phyloP scores from a whole-genome alignment of 768 basidiomycete genomes.

The Rhodotorula graminis region DNA sequence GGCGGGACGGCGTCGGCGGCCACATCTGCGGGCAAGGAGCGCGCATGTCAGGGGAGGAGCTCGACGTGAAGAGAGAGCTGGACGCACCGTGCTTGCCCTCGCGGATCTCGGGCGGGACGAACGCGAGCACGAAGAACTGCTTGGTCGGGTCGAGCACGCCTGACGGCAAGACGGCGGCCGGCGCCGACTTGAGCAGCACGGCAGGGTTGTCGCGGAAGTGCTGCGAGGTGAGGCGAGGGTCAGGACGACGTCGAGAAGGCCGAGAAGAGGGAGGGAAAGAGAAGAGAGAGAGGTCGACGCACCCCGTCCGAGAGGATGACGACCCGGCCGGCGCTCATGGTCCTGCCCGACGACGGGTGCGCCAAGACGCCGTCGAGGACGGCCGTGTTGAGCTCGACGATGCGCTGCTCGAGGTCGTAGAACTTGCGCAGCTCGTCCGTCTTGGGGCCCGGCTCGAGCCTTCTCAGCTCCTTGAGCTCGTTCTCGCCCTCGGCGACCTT shows the following conservation, averaged over 20 bases:
- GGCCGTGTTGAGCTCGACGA: conserved; percentile 60
- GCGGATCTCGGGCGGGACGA: conserved; percentile 33
- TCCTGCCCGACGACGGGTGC: conserved; percentile 64
- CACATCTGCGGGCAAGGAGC: conserved; percentile 52
- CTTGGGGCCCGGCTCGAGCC: conserved; percentile 30
- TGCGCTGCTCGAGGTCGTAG: conserved; percentile 66
- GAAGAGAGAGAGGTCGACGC: conserved; percentile 43
- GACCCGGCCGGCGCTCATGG: conserved; percentile 68
- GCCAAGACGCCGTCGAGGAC: conserved; percentile 60
- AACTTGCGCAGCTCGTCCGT: conserved; percentile 64
- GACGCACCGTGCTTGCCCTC: conserved; percentile 12
- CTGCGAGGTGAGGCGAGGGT: background rate
- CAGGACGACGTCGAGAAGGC: background rate
- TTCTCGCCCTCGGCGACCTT: conserved; percentile 60
- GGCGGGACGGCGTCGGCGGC: conserved; percentile 62
- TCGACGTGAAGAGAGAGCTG: background rate
- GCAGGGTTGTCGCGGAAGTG: conserved; percentile 38
- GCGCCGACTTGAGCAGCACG: conserved; percentile 38
- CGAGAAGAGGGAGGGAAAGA: too few species aligned
- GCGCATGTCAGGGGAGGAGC: background rate
- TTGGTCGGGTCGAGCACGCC: conserved; percentile 37
- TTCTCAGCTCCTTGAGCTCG: conserved; percentile 33
- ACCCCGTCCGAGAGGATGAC: conserved; percentile 79
- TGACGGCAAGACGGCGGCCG: conserved; percentile 18
- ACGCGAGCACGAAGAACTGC: conserved; percentile 40